These are phyloP conservation scores for Hygrophoropsis aurantiaca DNA, from an alignment of 768 basidiomycete species.

Conservation along the genomic window DNA sequence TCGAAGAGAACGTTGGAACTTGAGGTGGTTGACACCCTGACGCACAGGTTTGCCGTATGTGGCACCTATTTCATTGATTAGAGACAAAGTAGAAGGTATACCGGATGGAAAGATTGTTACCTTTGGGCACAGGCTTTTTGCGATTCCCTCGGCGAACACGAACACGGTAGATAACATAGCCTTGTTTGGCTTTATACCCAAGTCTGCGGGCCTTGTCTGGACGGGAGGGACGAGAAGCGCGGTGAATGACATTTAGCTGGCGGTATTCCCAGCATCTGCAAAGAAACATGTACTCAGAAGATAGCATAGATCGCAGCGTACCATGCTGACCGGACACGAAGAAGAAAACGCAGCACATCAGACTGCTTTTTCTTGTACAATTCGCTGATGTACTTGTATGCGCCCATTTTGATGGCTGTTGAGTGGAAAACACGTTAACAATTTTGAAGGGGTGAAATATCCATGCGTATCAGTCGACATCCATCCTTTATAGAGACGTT, in stretches of 20 bases:
- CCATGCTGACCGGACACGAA: conserved; percentile 81
- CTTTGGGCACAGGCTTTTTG: conserved; percentile 98
- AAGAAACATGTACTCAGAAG: conserved; percentile 6
- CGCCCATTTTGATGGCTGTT: conserved; percentile 72
- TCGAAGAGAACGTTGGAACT: conserved; percentile 91
- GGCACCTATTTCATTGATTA: conserved; percentile 57
- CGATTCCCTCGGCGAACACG: conserved; percentile 98
- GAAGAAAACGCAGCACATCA: conserved; percentile 95
- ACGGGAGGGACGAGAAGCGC: conserved; percentile 95
- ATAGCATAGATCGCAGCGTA: background rate
- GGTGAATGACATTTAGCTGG: conserved; percentile 96
- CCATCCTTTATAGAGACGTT: conserved; percentile 3
- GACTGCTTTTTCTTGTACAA: conserved; percentile 98
- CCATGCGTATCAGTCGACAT: conserved; percentile 11
- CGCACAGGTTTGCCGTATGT: conserved; percentile 99
- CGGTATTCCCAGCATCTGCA: conserved; percentile 97
- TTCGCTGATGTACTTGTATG: conserved; percentile 96
- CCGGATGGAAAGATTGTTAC: conserved; percentile 50
- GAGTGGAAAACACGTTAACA: conserved; percentile 16
- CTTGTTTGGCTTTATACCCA: conserved; percentile 99
- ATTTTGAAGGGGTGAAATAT: conserved; percentile 9
- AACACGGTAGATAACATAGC: conserved; percentile 96
- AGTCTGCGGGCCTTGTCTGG: conserved; percentile 99
- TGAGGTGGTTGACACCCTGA: conserved; percentile 99
- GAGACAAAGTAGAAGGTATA: background rate